Percentiles rank a stretch among this genome's conserved stretches.
phyloP scores from a whole-genome alignment of 805 yeast genomes.

The Candida awuae region DNA sequence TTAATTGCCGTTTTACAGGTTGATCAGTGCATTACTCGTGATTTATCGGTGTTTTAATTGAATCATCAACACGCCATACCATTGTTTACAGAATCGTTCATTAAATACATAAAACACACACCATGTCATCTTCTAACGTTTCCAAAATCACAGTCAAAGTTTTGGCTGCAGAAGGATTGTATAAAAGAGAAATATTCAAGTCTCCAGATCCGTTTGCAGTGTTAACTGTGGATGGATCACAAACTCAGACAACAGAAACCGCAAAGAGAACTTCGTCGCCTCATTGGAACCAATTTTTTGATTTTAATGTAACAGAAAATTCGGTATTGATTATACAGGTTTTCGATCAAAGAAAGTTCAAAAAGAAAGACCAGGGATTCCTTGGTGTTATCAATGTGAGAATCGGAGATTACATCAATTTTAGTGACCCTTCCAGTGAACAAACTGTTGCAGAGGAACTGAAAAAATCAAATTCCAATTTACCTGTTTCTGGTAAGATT shows the following conservation, averaged over 20 bases:
- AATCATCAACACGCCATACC: too few relatives aligned
- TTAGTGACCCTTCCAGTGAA: conserved; percentile 41
- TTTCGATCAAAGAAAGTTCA: conserved; percentile 94
- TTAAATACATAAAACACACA: too few relatives aligned
- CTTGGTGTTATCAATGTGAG: conserved; percentile 91
- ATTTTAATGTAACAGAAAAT: conserved; percentile 67
- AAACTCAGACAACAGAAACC: conserved; percentile 89
- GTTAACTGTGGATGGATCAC: conserved; percentile 93
- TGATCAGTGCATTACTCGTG: too few relatives aligned
- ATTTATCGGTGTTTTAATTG: too few relatives aligned
- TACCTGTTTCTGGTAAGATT: conserved; percentile 89
- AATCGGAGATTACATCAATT: conserved; percentile 80
- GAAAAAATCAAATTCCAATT: conserved; percentile 83
- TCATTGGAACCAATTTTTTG: conserved; percentile 92
- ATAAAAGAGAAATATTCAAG: conserved; percentile 89
- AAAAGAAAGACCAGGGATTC: conserved; percentile 97
- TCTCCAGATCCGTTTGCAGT: conserved; percentile 99
- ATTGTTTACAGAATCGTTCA: too few relatives aligned
- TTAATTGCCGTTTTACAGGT: too few relatives aligned
- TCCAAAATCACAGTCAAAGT: conserved; percentile 54
- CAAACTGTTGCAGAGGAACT: conserved; percentile 91
- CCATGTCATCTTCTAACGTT: conserved; percentile 9
- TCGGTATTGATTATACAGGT: conserved; percentile 88
- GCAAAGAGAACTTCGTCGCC: conserved; percentile 93
- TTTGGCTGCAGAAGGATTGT: conserved; percentile 93